Evolutionary conservation across 2,329 filamentous ascomycete species (phyloP), one percentile per base, ranked within the genome.

Genomic region (Nemania abortiva): DNA sequence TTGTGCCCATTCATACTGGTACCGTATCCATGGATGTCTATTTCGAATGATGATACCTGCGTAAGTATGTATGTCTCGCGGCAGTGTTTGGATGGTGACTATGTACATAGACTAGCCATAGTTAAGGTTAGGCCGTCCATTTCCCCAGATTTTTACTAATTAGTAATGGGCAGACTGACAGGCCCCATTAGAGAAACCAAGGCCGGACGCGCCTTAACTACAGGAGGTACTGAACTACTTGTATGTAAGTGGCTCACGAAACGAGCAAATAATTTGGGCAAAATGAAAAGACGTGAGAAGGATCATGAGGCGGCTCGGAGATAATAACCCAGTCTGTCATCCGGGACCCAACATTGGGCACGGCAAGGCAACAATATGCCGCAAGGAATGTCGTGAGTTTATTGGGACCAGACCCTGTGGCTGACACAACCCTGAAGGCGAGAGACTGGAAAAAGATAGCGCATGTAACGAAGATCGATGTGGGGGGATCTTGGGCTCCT

Each of bases 131-230:
- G 68, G 34, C 20, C 42, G 24, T 61, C 56, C 27, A 61, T 63
- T 70, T 70, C 68, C 68, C 68, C 68, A 67, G 68, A 67, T 64
- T 64, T 67, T 70, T 63, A 63, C 64, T 66, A 66, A 66, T 62
- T 31, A 15, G 13, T 24, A 27, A 22, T 42, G 39, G 39, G 18
- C 39, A 18, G 2, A 5, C 39, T 42, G 39, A 42, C 15, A 42
- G 39, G 15, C 15, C 39, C 20, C 47, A 27, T 18, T 18, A 24
- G 1, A 3, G 22, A 24, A 24, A 50, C 7, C n/a, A 50, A 24
- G n/a, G 22, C 47, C n/a, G 11, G 2, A 37, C 34, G 34, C 34
- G 34, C 34, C 34, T 11, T 37, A 11, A 11, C 34, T 9, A 27
- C 24, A 27, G 24, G 2, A 27, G 24, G 24, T 27, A 27, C 24